These are phyloP conservation scores for Elsinoe necatrix DNA, from an alignment of 2,329 filamentous ascomycete species.

Conservation along the genomic window DNA sequence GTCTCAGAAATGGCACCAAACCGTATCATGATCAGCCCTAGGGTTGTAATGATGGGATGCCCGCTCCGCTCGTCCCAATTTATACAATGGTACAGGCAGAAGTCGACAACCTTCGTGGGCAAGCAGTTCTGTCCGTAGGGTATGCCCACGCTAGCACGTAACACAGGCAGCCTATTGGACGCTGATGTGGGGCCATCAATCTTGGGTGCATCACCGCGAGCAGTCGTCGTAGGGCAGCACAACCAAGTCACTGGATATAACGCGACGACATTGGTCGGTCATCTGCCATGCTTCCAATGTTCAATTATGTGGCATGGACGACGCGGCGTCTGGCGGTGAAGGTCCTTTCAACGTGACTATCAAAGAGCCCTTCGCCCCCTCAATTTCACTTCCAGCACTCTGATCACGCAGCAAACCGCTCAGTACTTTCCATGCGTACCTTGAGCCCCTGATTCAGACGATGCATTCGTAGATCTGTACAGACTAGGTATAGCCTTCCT, in stretches of 20 bases:
- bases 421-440: slow-evolving; percentile 39
- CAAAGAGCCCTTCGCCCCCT: slow-evolving; percentile 35
- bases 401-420: slow-evolving; percentile 28
- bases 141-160: background rate
- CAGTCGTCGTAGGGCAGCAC: too few relatives aligned
- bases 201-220: too few relatives aligned
- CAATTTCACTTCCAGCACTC: slow-evolving; percentile 33
- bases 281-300: too few relatives aligned
- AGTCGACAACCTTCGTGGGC: too few relatives aligned
- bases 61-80: background rate
- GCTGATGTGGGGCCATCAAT: too few relatives aligned
- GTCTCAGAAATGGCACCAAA: background rate
- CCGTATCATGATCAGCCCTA: background rate
- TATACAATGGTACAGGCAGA: background rate
- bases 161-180: background rate
- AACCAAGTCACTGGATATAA: too few relatives aligned
- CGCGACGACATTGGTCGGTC: too few relatives aligned
- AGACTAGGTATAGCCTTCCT: slow-evolving; percentile 40
- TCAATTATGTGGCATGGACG: background rate
- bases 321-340: slow-evolving; percentile 21
- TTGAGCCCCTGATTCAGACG: slow-evolving; percentile 18
- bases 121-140: too few relatives aligned
- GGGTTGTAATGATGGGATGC: too few relatives aligned
- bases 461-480: slow-evolving; percentile 19
- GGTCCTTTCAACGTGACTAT: slow-evolving; percentile 30